phyloP scores from a whole-genome alignment of 2,329 filamentous ascomycete species.

The Fusarium fracticaudum region DNA sequence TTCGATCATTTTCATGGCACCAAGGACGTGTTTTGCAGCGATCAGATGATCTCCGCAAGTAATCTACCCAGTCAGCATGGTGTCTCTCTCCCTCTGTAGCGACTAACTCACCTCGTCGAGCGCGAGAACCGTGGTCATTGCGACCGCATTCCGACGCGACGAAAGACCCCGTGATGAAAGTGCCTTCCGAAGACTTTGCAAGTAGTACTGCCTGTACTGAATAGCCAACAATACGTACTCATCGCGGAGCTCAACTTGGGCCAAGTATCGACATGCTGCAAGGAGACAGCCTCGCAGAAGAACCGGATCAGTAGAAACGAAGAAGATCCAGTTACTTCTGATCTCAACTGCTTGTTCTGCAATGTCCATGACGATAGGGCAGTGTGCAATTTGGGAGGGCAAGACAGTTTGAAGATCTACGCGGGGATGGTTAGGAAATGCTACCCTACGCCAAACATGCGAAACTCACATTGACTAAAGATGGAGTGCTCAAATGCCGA shows the following conservation, averaged over 20 bases:
- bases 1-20: slow-evolving; percentile 5
- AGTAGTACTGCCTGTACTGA: background rate
- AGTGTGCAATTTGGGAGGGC: background rate
- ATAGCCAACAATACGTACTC: background rate
- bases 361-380: background rate
- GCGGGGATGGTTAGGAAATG: too few relatives aligned
- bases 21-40: slow-evolving; percentile 10
- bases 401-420: slow-evolving; percentile 6
- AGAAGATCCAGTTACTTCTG: slow-evolving; percentile 8
- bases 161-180: background rate
- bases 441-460: background rate
- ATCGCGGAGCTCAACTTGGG: background rate
- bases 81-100: background rate
- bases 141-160: background rate
- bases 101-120: background rate
- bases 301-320: background rate
- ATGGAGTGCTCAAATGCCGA: background rate
- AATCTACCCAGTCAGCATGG: background rate
- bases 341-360: background rate
- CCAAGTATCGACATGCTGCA: background rate
- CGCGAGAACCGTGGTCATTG: background rate
- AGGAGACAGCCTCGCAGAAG: background rate
- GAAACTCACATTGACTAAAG: slow-evolving; percentile 5
- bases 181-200: background rate
- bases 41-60: background rate